Evolutionary conservation across 257 asterid genomes (phyloP).

Genomic region (Rauvolfia tetraphylla): DNA sequence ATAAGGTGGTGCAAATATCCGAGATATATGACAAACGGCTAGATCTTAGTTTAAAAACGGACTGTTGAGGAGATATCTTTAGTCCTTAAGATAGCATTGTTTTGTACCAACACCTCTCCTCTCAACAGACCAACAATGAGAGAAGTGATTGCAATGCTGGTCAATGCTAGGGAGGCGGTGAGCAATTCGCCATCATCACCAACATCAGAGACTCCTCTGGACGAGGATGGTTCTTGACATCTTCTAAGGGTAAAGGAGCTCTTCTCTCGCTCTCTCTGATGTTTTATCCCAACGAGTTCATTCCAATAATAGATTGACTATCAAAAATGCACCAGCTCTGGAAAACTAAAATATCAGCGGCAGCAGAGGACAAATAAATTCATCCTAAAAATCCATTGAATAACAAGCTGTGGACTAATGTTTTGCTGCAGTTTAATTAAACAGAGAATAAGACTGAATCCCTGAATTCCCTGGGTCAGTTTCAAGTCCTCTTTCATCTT

Average conservation of each 20-base stretch:
- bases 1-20: constrained; percentile 30
- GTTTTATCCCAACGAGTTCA: neutral
- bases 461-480: neutral
- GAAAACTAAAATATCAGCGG: neutral
- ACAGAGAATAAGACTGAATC: neutral
- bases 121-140: constrained; percentile 78
- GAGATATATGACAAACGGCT: constrained; percentile 62
- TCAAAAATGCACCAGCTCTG: neutral
- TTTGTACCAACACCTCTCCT: constrained; percentile 82
- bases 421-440: neutral
- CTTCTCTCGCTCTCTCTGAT: neutral
- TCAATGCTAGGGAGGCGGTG: constrained; percentile 52
- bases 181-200: constrained; percentile 45
- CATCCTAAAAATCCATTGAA: neutral
- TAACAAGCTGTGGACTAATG: too few relatives aligned
- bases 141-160: constrained; percentile 70
- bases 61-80: constrained; percentile 65
- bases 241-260: constrained; percentile 28
- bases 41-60: constrained; percentile 45
- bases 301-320: neutral
- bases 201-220: constrained; percentile 67
- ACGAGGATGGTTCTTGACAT: constrained; percentile 29
- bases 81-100: constrained; percentile 74
- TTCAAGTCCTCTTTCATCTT: neutral
- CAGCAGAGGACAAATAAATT: neutral